Percentiles rank a stretch among this genome's conserved stretches.
phyloP scores from a whole-genome alignment of 164 flowering plant species.

The Vitis cinerea region DNA sequence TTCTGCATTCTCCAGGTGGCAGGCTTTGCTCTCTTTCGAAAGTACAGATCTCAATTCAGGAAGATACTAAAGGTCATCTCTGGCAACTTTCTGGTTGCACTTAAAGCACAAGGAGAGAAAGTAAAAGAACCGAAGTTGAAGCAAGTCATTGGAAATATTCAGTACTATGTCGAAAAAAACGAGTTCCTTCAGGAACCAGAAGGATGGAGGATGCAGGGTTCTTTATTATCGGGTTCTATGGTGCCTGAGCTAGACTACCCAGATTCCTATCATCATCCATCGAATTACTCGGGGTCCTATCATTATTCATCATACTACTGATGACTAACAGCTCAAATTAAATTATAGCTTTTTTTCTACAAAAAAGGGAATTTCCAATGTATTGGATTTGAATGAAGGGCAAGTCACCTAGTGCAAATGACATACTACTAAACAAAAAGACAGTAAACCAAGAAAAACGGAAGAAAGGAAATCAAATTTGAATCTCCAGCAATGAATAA shows the following conservation, averaged over 20 bases:
- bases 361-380: too few relatives aligned
- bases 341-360: too few relatives aligned
- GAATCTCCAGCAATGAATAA: too few relatives aligned
- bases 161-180: conserved; percentile 52
- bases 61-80: conserved; percentile 59
- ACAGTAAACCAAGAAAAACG: too few relatives aligned
- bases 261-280: conserved; percentile 11
- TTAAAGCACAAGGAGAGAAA: conserved; percentile 25
- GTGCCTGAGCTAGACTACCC: conserved; percentile 27
- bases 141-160: conserved; percentile 34
- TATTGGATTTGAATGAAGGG: too few relatives aligned
- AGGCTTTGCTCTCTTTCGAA: conserved; percentile 62
- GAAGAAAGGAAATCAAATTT: too few relatives aligned
- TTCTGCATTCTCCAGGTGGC: conserved; percentile 60
- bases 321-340: too few relatives aligned
- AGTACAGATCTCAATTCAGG: conserved; percentile 67
- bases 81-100: conserved; percentile 42
- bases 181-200: conserved; percentile 68
- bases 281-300: neutral
- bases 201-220: conserved; percentile 45
- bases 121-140: conserved; percentile 31
- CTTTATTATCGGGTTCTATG: conserved; percentile 30
- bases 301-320: too few relatives aligned
- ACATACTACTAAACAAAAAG: too few relatives aligned
- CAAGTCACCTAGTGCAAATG: too few relatives aligned